Base-by-base conservation (phyloP, 176 grass and related monocot genomes). In the Urochloa ruziziensis region DNA sequence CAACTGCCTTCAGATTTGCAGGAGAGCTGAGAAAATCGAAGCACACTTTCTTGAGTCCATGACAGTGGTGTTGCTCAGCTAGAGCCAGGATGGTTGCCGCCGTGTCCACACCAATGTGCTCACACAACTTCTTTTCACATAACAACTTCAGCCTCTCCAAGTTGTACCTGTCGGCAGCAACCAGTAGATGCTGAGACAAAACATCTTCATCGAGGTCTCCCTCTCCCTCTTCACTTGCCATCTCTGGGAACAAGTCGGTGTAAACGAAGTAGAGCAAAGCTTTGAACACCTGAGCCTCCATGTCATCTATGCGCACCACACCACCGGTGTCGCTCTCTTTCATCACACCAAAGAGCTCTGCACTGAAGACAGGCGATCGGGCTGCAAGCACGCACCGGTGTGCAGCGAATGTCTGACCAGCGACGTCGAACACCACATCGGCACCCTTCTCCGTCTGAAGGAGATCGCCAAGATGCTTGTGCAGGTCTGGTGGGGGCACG, bases 111-210 rank as follows among this genome's bases (percentile, higher is more conserved):
- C 30, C 3, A 17, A 72, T 75, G 0, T 19, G 49, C 14, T 63
- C 62, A 69, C 56, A 80, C 33, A 87, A 13, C 39, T 82, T 81
- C 4, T 23, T 69, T 75, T 85, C 87, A 67, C 87, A 89, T 35
- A 89, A 60, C 67, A 75, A 16, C 14, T 85, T 89, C 28, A 89
- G 62, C 30, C 87, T 84, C 25, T 89, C 82, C 51, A 89, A 15
- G 35, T 72, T 62, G 48, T 89, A 89, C 28, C 75, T 78, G 65
- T 89, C 87, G 2, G 87, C 87, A 30, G 87, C 87, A 1, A 80
- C 82, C 43, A 85, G 27, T 4, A 89, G 73, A 68, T 89, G 82
- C 35, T 89, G 87, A n/a, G 32, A 28, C 82, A 89, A 23, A 27
- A 70, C 73, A 4, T 54, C 9, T 17, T 81, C 70, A 24, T 70